Conservation (phyloP, 2,329 filamentous ascomycete genomes). For the Colletotrichum sublineola region DNA sequence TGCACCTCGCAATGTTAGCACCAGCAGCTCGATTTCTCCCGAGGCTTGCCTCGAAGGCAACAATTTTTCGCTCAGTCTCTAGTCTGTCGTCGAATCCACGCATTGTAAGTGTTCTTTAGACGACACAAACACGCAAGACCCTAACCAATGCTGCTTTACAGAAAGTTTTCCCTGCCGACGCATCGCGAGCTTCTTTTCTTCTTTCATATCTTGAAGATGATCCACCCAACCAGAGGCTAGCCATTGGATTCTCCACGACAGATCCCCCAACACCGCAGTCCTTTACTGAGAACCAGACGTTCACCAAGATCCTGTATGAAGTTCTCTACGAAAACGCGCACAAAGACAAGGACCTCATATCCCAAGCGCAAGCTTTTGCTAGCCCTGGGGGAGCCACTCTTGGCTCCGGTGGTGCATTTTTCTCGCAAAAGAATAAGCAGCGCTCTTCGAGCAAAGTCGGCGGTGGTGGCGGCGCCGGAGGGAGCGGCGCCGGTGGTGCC, state of each 20-base stretch:
- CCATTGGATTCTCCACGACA: constrained; percentile 70
- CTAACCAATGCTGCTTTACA: constrained; percentile 48
- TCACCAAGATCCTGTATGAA: constrained; percentile 70
- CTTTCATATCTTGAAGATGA: constrained; percentile 71
- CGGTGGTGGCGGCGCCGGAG: constrained; percentile 57
- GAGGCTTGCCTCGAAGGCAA: constrained; percentile 22
- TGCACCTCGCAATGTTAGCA: constrained; percentile 49
- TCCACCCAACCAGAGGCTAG: constrained; percentile 66
- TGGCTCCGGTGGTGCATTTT: constrained; percentile 65
- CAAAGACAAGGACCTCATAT: constrained; percentile 66
- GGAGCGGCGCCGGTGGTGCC: constrained; percentile 66
- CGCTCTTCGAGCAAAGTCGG: constrained; percentile 52
- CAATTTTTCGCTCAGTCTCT: constrained; percentile 54
- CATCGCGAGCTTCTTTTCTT: constrained; percentile 62
- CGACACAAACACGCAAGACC: constrained; percentile 13
- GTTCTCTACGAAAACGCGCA: constrained; percentile 68
- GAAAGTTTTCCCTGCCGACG: constrained; percentile 69
- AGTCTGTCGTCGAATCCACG: constrained; percentile 65
- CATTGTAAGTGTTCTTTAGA: constrained; percentile 61
- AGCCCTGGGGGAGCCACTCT: constrained; percentile 67
- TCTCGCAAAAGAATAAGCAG: constrained; percentile 57
- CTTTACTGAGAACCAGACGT: constrained; percentile 71
- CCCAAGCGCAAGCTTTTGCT: constrained; percentile 72
- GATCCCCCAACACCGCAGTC: constrained; percentile 73
- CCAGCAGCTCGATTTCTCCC: constrained; percentile 46